These are phyloP conservation scores for Hysterangium stoloniferum DNA, from an alignment of 768 basidiomycete genomes.

Conservation along the genomic window DNA sequence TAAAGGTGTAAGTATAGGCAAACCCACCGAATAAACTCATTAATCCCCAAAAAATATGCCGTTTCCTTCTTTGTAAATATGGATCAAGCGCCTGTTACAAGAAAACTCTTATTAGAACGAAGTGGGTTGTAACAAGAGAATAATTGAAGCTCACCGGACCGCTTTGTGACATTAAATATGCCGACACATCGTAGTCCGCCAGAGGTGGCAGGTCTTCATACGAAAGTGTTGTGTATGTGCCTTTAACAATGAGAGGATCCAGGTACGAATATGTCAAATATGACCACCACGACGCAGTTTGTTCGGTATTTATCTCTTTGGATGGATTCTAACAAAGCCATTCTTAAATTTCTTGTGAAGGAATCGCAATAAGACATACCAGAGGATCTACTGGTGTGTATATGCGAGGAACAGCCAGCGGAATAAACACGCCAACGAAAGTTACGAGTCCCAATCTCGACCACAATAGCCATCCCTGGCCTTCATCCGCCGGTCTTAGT, in stretches of 20 bases:
- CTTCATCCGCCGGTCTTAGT: slow-evolving; percentile 39
- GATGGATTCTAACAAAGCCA: slow-evolving; percentile 29
- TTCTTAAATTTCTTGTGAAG: too few relatives aligned
- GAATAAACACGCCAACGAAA: slow-evolving; percentile 39
- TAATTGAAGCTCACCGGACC: slow-evolving; percentile 6
- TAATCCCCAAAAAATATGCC: slow-evolving; percentile 41
- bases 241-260: slow-evolving; percentile 40
- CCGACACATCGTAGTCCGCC: background rate
- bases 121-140: slow-evolving; percentile 25
- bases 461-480: slow-evolving; percentile 47
- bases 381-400: slow-evolving; percentile 53
- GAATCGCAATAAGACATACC: slow-evolving; percentile 29
- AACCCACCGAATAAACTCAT: slow-evolving; percentile 23
- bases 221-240: slow-evolving; percentile 33
- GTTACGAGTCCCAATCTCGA: slow-evolving; percentile 39
- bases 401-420: slow-evolving; percentile 45
- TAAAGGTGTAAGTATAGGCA: too few relatives aligned
- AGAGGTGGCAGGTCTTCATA: slow-evolving; percentile 35
- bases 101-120: slow-evolving; percentile 34
- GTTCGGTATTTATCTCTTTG: slow-evolving; percentile 34
- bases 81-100: too few relatives aligned
- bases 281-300: slow-evolving; percentile 40
- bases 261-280: slow-evolving; percentile 42
- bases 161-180: background rate
- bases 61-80: too few relatives aligned